Base-by-base conservation (phyloP, 148 eudicot species). In the Rhododendron henanense region DNA sequence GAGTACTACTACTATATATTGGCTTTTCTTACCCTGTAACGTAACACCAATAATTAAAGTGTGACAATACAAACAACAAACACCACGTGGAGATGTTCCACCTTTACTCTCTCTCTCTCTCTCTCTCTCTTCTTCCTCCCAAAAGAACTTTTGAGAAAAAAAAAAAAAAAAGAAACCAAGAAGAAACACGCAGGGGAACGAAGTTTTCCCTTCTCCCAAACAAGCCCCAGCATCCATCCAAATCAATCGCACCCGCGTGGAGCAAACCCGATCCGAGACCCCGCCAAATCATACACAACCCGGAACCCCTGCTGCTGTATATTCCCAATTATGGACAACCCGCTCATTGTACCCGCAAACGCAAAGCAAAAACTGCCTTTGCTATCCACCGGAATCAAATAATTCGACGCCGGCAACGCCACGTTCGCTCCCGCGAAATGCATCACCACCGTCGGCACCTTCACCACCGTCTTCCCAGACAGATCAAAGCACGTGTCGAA, bases 271-370 rank as follows among this genome's bases (percentile, higher is more conserved):
- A 97, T 92, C 92, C 96, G 92, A 0, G 88, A 79, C 18, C 88
- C 90, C 6, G 91, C 96, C 87, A 91, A 65, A 82, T 97, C 99
- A 71, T 93, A 97, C 16, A 90, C 92, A 23, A 97, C 96, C 91
- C 99, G 93, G 53, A 95, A 92, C 5, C 99, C 95, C 87, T 97
- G 98, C 74, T 97, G 99, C 87, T 97, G 99, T 28, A 97, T 97
- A 55, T 97, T 97, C 65, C 99, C 99, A 2, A 97, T 94, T 1
- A 97, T 97, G 4, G 98, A 94, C 88, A 97, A 88, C 89, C 98
- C 98, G 87, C 92, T 89, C 87, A 81, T 90, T 0, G 99, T 93
- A 0, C 95, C 94, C 61, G 99, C 99, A 59, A 97, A 97, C 0
- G 98, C 99, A 69, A 97, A 95, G 91, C 99, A 97, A 67, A 93